phyloP scores from a whole-genome alignment of 2,329 filamentous ascomycete genomes.

The Diaporthe amygdali region DNA sequence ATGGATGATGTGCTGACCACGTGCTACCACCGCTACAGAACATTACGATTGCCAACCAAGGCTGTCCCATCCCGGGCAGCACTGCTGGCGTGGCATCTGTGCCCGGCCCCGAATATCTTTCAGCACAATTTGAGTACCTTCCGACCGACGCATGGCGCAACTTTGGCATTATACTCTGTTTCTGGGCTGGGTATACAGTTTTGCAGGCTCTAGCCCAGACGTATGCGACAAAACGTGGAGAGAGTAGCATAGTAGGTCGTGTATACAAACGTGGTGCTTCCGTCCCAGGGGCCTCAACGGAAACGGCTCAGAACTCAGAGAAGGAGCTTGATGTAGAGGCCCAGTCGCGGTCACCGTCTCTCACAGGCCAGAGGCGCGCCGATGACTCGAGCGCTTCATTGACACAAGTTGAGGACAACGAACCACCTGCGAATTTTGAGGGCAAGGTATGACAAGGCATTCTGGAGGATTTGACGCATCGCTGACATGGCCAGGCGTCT shows the following conservation, averaged over 20 bases:
- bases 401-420: background rate
- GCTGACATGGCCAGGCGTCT: conserved; percentile 43
- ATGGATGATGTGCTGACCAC: background rate
- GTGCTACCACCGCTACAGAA: background rate
- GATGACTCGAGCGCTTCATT: background rate
- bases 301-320: background rate
- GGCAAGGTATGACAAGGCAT: conserved; percentile 71
- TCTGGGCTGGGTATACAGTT: background rate
- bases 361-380: background rate
- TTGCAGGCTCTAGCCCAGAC: background rate
- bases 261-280: background rate
- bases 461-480: conserved; percentile 58
- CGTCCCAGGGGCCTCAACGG: background rate
- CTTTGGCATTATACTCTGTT: background rate
- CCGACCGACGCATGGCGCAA: background rate
- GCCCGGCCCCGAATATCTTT: background rate
- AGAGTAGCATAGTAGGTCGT: background rate
- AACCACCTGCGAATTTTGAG: conserved; percentile 53
- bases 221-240: background rate
- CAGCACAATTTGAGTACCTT: background rate
- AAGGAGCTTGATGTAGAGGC: background rate
- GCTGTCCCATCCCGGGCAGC: background rate
- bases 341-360: background rate
- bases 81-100: background rate
- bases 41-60: background rate